A percentile compares a stretch with the other conserved stretches of the same genome.
Evolutionary conservation across 225 moss, liverwort and hornwort genomes (phyloP).

Genomic region (Sphagnum contortum): DNA sequence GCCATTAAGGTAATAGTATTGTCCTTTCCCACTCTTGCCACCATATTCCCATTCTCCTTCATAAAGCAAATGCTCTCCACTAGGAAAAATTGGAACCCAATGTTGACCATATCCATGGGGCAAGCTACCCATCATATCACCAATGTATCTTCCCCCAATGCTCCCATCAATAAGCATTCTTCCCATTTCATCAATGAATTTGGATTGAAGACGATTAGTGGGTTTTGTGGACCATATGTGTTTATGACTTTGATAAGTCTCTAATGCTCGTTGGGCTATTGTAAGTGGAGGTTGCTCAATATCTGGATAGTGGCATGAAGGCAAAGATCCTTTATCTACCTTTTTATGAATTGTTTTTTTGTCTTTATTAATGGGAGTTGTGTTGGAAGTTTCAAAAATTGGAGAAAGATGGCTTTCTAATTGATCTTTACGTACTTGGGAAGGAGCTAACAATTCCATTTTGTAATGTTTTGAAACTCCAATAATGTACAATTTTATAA

Average conservation of each 20-base stretch:
- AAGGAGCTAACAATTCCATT: too few relatives aligned
- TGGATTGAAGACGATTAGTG: constrained; percentile 27
- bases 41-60: constrained; percentile 86
- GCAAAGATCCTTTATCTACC: constrained; percentile 25
- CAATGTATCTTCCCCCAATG: constrained; percentile 59
- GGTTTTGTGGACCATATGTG: constrained; percentile 24
- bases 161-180: constrained; percentile 59
- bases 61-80: constrained; percentile 53
- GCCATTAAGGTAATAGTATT: constrained; percentile 62
- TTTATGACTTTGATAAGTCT: constrained; percentile 30
- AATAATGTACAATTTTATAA: too few relatives aligned
- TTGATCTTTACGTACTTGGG: too few relatives aligned
- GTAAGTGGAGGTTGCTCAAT: constrained; percentile 44
- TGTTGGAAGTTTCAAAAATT: too few relatives aligned
- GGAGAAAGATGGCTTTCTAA: too few relatives aligned
- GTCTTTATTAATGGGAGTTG: constrained; percentile 11
- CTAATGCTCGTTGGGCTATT: constrained; percentile 41
- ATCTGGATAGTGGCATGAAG: constrained; percentile 61
- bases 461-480: too few relatives aligned
- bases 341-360: constrained; percentile 24
- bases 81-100: constrained; percentile 40
- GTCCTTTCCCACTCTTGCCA: constrained; percentile 59
- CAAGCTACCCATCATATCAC: constrained; percentile 66
- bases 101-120: constrained; percentile 89
- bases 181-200: constrained; percentile 68